phyloP scores from a whole-genome alignment of 2,329 filamentous ascomycete genomes.

The Atkinsonella hypoxylon region DNA sequence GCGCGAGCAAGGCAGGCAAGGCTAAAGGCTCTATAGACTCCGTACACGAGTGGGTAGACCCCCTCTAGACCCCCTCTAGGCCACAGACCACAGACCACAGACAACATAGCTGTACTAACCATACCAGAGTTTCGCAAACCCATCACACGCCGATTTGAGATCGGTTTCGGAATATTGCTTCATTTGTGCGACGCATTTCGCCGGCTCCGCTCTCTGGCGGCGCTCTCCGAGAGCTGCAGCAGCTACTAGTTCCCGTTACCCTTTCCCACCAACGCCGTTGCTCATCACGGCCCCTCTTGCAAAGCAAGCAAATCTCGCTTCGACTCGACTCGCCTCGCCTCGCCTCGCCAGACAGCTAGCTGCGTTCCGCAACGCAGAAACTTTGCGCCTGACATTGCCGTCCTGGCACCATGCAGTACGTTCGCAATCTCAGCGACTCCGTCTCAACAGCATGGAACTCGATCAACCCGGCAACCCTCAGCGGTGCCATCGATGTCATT shows the following conservation, averaged over 20 bases:
- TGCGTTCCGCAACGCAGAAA: background rate
- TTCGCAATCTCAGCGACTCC: slow-evolving; percentile 85
- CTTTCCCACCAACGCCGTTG: background rate
- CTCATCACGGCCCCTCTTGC: background rate
- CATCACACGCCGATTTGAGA: background rate
- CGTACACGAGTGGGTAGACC: too few species aligned
- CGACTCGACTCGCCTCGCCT: background rate
- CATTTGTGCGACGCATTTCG: background rate
- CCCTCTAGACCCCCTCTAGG: too few species aligned
- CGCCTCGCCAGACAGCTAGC: background rate
- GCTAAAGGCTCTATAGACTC: too few species aligned
- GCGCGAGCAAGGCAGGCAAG: too few species aligned
- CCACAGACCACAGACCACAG: too few species aligned
- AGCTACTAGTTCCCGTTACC: too few species aligned
- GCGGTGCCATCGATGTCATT: slow-evolving; percentile 96
- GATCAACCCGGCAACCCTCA: slow-evolving; percentile 94
- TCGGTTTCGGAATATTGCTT: background rate
- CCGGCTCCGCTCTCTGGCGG: background rate
- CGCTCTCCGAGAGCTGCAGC: background rate
- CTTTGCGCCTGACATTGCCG: slow-evolving; percentile 5
- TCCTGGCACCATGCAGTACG: slow-evolving; percentile 77
- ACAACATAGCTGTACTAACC: background rate
- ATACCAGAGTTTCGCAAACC: background rate
- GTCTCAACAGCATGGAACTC: slow-evolving; percentile 99
- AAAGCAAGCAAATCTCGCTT: background rate